Percentiles rank a stretch among this genome's conserved stretches.
These are phyloP conservation scores for Petasospora fabianii DNA, from an alignment of 1,139 yeast species.

Conservation along the genomic window DNA sequence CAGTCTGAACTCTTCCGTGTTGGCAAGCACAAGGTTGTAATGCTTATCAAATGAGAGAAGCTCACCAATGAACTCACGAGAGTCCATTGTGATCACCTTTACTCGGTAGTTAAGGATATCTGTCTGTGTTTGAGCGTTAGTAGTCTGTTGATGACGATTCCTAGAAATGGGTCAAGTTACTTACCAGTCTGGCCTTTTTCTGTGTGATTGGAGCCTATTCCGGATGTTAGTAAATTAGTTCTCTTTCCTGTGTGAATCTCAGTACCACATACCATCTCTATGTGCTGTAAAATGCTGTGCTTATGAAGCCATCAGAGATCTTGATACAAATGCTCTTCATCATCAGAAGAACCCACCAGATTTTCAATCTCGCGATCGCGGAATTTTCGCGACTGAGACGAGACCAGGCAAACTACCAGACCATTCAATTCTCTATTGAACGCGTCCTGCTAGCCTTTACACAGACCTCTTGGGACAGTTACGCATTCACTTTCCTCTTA, in stretches of 20 bases:
- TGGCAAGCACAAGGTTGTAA: conserved; percentile 81
- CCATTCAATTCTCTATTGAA: neutral
- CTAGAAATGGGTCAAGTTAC: conserved; percentile 5
- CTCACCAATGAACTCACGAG: conserved; percentile 73
- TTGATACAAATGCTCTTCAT: no score
- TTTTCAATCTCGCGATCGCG: no score
- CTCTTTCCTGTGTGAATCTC: neutral
- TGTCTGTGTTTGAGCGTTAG: conserved; percentile 33
- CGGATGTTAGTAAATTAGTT: conserved; percentile 1
- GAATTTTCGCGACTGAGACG: no score
- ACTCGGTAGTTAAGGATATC: conserved; percentile 74
- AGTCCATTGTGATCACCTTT: conserved; percentile 69
- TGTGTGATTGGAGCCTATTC: conserved; percentile 27
- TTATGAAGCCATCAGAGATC: no score
- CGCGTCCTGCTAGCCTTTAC: neutral
- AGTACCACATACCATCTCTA: conserved; percentile 1
- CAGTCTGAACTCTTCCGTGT: conserved; percentile 78
- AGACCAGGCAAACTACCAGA: no score
- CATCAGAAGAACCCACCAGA: no score
- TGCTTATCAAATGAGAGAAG: conserved; percentile 85
- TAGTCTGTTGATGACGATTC: neutral
- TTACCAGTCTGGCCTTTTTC: conserved; percentile 40
- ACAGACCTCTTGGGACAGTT: no score
- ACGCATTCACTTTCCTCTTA: no score
- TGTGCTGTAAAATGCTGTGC: no score